These are phyloP conservation scores for Rubroboletus satanas DNA, from an alignment of 768 basidiomycete genomes.

Conservation along the genomic window DNA sequence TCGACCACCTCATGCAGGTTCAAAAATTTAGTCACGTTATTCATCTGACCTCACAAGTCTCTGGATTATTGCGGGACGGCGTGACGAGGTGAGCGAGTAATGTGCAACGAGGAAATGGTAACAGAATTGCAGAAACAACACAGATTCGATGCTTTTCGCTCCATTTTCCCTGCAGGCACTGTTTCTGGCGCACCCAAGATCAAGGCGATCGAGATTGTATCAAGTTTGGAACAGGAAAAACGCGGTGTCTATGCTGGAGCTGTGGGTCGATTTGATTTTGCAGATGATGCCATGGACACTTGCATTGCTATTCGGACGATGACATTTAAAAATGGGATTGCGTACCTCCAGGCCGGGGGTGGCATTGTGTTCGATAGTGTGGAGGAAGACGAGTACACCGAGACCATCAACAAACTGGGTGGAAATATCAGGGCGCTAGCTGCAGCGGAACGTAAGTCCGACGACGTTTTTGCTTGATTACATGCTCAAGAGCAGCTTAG, in stretches of 20 bases:
- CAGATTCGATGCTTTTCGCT: slow-evolving; percentile 97
- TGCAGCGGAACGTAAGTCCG: slow-evolving; percentile 76
- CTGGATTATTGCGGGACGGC: slow-evolving; percentile 77
- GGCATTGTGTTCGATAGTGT: slow-evolving; percentile 97
- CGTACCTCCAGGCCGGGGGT: slow-evolving; percentile 93
- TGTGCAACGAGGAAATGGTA: neutral
- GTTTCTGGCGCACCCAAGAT: slow-evolving; percentile 99
- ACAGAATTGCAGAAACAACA: neutral
- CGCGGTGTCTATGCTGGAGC: slow-evolving; percentile 96
- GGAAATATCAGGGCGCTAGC: slow-evolving; percentile 85
- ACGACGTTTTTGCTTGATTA: neutral
- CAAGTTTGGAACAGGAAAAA: slow-evolving; percentile 79
- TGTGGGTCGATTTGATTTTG: slow-evolving; percentile 97
- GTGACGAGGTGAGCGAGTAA: slow-evolving; percentile 61
- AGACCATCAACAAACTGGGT: slow-evolving; percentile 92
- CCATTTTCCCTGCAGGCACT: slow-evolving; percentile 98
- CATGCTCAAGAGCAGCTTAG: slow-evolving; percentile 38
- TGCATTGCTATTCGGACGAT: slow-evolving; percentile 99
- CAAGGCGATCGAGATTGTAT: slow-evolving; percentile 93
- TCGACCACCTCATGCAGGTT: slow-evolving; percentile 89
- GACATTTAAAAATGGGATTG: slow-evolving; percentile 90
- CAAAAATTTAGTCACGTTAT: slow-evolving; percentile 99
- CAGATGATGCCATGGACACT: slow-evolving; percentile 91
- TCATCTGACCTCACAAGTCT: slow-evolving; percentile 93
- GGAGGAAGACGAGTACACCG: slow-evolving; percentile 95